Percentiles rank a stretch among this genome's conserved stretches.
phyloP scores from a whole-genome alignment of 768 basidiomycete genomes.

The Butyriboletus loyo region DNA sequence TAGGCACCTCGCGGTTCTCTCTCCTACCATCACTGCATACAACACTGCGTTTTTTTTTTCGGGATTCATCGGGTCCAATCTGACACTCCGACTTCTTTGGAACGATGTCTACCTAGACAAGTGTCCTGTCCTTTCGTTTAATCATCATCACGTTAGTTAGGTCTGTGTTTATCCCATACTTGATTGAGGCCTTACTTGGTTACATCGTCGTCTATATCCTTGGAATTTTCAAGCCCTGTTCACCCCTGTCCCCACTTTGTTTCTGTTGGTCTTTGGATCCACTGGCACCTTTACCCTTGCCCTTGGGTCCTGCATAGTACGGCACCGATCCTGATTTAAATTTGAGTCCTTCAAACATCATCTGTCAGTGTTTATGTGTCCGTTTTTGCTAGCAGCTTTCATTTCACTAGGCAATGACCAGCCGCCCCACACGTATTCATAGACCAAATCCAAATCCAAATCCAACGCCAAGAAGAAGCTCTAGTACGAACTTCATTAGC shows the following conservation, averaged over 20 bases:
- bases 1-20: not conserved
- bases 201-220: constrained; percentile 13
- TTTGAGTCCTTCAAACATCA: not conserved
- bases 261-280: not conserved
- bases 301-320: not conserved
- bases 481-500: constrained; percentile 7
- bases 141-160: constrained; percentile 19
- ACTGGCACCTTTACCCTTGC: not conserved
- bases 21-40: constrained; percentile 5
- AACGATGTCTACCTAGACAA: constrained; percentile 22
- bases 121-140: constrained; percentile 32
- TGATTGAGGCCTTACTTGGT: constrained; percentile 13
- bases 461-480: not conserved
- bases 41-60: not conserved
- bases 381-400: not conserved
- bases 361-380: not conserved
- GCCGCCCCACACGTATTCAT: not conserved
- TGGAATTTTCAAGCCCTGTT: constrained; percentile 1
- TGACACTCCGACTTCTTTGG: constrained; percentile 9
- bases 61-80: not conserved
- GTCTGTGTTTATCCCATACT: constrained; percentile 26
- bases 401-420: not conserved
- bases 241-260: constrained; percentile 1
- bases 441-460: not conserved
- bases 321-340: not conserved